Evolutionary conservation across 495 filamentous ascomycete species (phyloP).

Genomic region (Daldinia grandis): DNA sequence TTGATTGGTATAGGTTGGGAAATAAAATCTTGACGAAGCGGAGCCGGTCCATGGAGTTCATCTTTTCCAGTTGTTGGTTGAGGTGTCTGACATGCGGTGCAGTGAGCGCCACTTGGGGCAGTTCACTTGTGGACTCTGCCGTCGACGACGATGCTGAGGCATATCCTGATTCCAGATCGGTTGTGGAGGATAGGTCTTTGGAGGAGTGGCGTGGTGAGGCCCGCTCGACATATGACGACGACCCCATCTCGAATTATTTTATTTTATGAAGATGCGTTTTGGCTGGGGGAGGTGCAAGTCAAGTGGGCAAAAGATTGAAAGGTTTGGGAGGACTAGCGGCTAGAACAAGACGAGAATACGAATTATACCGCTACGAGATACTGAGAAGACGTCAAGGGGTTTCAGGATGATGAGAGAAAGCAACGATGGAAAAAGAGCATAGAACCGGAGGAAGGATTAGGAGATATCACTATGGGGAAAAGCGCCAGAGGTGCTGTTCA

Average conservation of each 20-base stretch:
- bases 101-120: slow-evolving; percentile 85
- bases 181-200: slow-evolving; percentile 20
- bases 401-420: slow-evolving; percentile 5
- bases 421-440: neutral
- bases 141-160: slow-evolving; percentile 75
- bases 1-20: slow-evolving; percentile 92
- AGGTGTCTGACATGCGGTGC: slow-evolving; percentile 87
- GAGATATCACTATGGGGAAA: slow-evolving; percentile 24
- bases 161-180: slow-evolving; percentile 85
- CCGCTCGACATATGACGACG: slow-evolving; percentile 13
- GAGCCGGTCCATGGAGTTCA: slow-evolving; percentile 81
- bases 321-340: neutral
- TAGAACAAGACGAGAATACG: neutral
- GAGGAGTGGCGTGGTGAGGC: slow-evolving; percentile 39
- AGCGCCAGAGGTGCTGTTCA: slow-evolving; percentile 20
- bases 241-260: slow-evolving; percentile 9
- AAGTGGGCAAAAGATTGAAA: neutral
- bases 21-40: slow-evolving; percentile 91
- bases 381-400: neutral
- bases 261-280: neutral
- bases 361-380: neutral
- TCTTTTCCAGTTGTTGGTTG: slow-evolving; percentile 84
- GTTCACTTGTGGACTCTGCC: slow-evolving; percentile 56
- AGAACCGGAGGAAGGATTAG: neutral
- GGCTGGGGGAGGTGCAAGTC: neutral